Conservation (phyloP, 371 early-diverging fungal genomes). For the Rhizopus arrhizus region DNA sequence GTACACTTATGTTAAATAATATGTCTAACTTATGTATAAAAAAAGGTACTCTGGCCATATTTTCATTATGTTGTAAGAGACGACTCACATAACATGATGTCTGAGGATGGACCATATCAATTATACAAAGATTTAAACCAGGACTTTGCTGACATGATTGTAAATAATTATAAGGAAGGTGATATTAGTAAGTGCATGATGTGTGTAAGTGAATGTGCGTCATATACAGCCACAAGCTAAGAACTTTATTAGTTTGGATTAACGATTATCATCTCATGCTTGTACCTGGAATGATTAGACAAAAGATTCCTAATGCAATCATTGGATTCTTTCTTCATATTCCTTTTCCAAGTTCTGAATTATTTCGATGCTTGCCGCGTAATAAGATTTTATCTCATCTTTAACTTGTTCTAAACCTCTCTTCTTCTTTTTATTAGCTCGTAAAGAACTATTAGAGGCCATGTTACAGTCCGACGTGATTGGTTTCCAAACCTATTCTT, state of each 20-base stretch:
- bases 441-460: constrained; percentile 82
- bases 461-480: constrained; percentile 83
- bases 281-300: constrained; percentile 86
- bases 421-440: constrained; percentile 35
- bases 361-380: constrained; percentile 88
- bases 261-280: constrained; percentile 98
- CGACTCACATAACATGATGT: constrained; percentile 54
- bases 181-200: constrained; percentile 77
- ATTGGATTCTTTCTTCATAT: constrained; percentile 97
- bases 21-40: neutral
- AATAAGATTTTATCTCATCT: constrained; percentile 12
- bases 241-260: constrained; percentile 80
- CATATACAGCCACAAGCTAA: constrained; percentile 2
- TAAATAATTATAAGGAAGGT: constrained; percentile 68
- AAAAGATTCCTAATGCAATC: constrained; percentile 72
- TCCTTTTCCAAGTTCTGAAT: constrained; percentile 93
- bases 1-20: constrained; percentile 17
- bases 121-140: constrained; percentile 83
- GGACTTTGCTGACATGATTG: constrained; percentile 79
- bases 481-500: constrained; percentile 93
- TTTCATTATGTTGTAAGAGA: constrained; percentile 95
- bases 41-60: constrained; percentile 90
- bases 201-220: neutral
- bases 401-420: neutral
- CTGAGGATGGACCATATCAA: constrained; percentile 73